phyloP scores from a whole-genome alignment of 2,329 filamentous ascomycete genomes.

The Cercospora sp. region DNA sequence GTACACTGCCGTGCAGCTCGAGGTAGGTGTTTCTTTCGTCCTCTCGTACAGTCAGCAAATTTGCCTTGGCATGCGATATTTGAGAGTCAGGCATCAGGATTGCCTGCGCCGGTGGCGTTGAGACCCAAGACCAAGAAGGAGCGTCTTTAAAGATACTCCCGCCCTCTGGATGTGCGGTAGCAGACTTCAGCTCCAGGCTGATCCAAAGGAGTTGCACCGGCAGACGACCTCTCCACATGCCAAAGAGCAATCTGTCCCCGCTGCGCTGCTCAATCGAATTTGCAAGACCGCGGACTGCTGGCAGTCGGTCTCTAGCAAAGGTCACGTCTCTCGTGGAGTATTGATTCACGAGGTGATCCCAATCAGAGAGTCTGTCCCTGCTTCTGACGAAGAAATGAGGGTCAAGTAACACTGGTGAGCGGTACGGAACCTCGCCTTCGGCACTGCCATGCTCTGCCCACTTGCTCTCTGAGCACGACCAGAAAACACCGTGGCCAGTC shows the following conservation, averaged over 20 bases:
- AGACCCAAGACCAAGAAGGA: background rate
- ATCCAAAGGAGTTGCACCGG: background rate
- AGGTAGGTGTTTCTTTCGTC: background rate
- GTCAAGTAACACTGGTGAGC: background rate
- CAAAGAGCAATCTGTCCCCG: background rate
- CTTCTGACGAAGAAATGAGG: background rate
- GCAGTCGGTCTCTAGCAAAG: background rate
- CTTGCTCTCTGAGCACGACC: background rate
- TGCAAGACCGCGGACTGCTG: background rate
- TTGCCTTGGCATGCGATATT: background rate
- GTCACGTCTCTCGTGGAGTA: background rate
- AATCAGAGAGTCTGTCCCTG: background rate
- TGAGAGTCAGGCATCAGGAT: background rate
- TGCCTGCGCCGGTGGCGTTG: background rate
- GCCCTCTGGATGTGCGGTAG: background rate
- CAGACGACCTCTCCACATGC: background rate
- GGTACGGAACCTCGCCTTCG: background rate
- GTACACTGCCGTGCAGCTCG: background rate
- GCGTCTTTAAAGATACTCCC: background rate
- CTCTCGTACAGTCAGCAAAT: background rate
- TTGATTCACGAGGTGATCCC: background rate
- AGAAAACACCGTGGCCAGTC: background rate
- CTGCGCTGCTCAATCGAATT: background rate
- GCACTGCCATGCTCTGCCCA: background rate
- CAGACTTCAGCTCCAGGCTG: background rate